These are phyloP conservation scores for Lindgomyces ingoldianus DNA, from an alignment of 495 filamentous ascomycete species.

Conservation along the genomic window DNA sequence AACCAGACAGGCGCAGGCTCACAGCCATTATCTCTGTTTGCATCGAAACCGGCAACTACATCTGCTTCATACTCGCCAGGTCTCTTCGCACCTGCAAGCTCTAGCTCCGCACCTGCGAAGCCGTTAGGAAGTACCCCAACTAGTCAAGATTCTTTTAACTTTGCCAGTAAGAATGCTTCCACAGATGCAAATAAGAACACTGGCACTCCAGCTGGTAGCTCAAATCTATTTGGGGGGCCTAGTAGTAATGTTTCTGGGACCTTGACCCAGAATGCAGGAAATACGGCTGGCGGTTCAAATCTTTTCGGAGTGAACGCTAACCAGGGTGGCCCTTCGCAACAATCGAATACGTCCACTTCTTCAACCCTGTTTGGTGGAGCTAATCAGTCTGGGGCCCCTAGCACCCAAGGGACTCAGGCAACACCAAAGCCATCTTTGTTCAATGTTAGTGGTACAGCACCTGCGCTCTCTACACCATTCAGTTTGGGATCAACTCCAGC, in stretches of 20 bases:
- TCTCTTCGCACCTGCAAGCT: conserved; percentile 45
- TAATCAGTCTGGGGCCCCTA: conserved; percentile 2
- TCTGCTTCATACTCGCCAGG: conserved; percentile 38
- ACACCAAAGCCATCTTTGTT: conserved; percentile 30
- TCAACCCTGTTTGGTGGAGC: conserved; percentile 15
- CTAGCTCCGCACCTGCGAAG: conserved; percentile 16
- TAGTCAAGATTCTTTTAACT: not conserved
- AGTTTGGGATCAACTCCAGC: conserved; percentile 26
- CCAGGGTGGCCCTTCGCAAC: not conserved
- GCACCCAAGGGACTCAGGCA: conserved; percentile 27
- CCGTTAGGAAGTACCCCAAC: conserved; percentile 3
- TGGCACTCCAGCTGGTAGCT: not conserved
- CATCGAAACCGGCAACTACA: conserved; percentile 18
- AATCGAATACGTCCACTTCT: not conserved
- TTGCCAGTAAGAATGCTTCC: conserved; percentile 11
- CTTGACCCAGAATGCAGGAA: not conserved
- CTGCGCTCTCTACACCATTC: conserved; percentile 20
- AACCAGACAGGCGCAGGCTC: conserved; percentile 31
- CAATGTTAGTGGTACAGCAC: conserved; percentile 27
- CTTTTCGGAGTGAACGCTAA: not conserved
- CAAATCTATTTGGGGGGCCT: not conserved
- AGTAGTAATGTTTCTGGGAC: not conserved
- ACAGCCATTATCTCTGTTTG: conserved; percentile 37
- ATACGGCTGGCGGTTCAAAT: not conserved
- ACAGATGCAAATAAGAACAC: conserved; percentile 11